A percentile compares a stretch with the other conserved stretches of the same genome.
Conservation (phyloP, 2,329 filamentous ascomycete species). For the Fusarium sp. region DNA sequence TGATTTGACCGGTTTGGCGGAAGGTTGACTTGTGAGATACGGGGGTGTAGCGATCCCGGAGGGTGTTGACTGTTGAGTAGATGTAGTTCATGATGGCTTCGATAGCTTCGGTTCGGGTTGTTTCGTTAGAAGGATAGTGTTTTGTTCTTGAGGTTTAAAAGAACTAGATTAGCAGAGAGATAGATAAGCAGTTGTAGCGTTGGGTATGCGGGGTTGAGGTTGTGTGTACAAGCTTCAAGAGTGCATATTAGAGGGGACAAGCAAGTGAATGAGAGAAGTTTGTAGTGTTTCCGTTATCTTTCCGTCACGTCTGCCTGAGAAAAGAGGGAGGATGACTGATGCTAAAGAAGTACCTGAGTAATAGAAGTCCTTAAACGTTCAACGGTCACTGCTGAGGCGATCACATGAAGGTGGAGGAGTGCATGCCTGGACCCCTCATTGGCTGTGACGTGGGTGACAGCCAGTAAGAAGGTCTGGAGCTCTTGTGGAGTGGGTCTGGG, state of each 20-base stretch:
- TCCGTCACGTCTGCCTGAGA: conserved; percentile 19
- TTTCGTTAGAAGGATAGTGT: background rate
- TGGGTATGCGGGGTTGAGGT: conserved; percentile 33
- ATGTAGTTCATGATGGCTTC: conserved; percentile 82
- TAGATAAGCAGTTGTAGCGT: conserved; percentile 13
- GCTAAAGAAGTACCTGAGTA: conserved; percentile 21
- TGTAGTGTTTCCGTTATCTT: background rate
- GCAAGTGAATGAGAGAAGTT: background rate
- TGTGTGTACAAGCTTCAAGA: conserved; percentile 11
- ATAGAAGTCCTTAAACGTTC: conserved; percentile 13
- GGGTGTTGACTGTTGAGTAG: conserved; percentile 90
- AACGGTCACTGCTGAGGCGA: conserved; percentile 44
- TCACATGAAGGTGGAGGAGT: conserved; percentile 51
- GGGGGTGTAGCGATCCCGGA: conserved; percentile 92
- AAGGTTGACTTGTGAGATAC: conserved; percentile 93
- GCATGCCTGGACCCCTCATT: conserved; percentile 42
- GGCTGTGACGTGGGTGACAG: conserved; percentile 15
- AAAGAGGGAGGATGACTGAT: conserved; percentile 27
- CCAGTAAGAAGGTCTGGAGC: conserved; percentile 15
- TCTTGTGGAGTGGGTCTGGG: background rate
- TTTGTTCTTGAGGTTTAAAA: background rate
- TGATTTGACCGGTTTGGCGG: conserved; percentile 93
- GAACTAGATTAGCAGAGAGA: background rate
- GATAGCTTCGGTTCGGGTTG: conserved; percentile 37
- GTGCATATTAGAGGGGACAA: background rate